Evolutionary conservation across 2,329 filamentous ascomycete genomes (phyloP), one percentile per base, ranked within the genome.

Genomic region (Purpureocillium lavendulum): DNA sequence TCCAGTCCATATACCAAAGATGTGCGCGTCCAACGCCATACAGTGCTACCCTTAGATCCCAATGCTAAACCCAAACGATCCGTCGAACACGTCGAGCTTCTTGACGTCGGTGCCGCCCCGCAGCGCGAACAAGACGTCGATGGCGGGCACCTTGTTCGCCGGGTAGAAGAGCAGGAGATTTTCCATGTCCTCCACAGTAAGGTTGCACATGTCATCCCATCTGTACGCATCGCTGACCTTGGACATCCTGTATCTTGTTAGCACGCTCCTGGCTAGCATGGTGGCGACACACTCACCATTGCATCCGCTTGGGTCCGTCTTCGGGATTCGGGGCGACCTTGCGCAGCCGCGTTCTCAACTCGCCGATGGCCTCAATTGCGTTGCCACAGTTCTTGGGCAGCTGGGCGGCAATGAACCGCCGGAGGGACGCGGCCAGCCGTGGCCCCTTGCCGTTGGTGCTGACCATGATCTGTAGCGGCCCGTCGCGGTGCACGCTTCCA

Each of bases 401-500:
- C 36, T 70, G 72, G 15, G 69, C 73, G 14, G 87, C 89, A 48
- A 98, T 95, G 56, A 84, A 79, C 56, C 83, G 76, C 39, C 90
- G 71, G 37, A 98, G 84, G 35, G 89, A 81, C 49, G 87, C 90
- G 9, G 92, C 92, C 47, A 98, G 67, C 57, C 90, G 82, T 0
- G 92, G 92, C 0, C 92, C 92, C 58, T 95, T 96, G 38, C 92
- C 92, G 59, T 97, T 98, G 29, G 92, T 98, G 66, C 86, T 94
- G 51, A 98, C 90, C 92, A 98, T 98, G 54, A 98, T 83, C 68
- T 98, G 92, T 44, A 98, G 65, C 6, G 92, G 92, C 0, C 92
- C 92, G 59, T 98, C 92, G 37, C 92, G 82, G 64, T 98, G 87
- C 30, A 96, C 82, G 58, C 85, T 92, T 46, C 92, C 92, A 66